phyloP scores from a whole-genome alignment of 2,329 filamentous ascomycete species.

The Juglanconis sp. region DNA sequence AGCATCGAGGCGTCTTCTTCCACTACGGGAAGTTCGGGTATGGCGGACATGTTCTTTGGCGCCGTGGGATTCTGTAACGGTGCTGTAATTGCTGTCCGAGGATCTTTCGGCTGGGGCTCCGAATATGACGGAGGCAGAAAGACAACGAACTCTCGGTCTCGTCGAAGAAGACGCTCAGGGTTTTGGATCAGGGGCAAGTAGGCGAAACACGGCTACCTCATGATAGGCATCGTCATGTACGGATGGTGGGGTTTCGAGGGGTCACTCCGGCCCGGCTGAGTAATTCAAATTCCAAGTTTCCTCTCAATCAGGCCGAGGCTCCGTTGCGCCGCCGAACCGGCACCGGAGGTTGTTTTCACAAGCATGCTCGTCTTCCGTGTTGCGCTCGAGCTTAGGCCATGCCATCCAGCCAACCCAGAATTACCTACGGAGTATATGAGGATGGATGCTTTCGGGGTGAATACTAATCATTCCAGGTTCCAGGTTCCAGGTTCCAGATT shows the following conservation, averaged over 20 bases:
- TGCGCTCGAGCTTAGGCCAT: neutral
- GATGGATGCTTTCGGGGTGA: no score
- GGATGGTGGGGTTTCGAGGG: constrained; percentile 15
- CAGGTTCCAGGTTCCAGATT: no score
- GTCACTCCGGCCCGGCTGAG: constrained; percentile 11
- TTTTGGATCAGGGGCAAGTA: neutral
- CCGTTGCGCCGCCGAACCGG: constrained; percentile 3
- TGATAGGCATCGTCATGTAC: constrained; percentile 12
- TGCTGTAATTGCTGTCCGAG: neutral
- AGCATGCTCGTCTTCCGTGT: no score
- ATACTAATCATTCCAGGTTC: no score
- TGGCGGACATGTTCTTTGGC: constrained; percentile 17
- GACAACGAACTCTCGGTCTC: neutral
- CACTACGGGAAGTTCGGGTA: constrained; percentile 43
- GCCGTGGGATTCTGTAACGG: neutral
- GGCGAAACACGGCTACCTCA: neutral
- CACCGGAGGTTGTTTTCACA: neutral
- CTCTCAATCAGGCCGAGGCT: constrained; percentile 1
- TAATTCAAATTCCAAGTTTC: constrained; percentile 9
- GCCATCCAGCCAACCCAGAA: no score
- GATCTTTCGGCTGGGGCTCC: neutral
- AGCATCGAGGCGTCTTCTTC: constrained; percentile 62
- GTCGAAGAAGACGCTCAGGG: neutral
- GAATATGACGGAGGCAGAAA: neutral
- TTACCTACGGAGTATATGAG: no score